These are phyloP conservation scores for Zizania latifolia DNA, from an alignment of 176 grass and related monocot genomes.

Conservation along the genomic window DNA sequence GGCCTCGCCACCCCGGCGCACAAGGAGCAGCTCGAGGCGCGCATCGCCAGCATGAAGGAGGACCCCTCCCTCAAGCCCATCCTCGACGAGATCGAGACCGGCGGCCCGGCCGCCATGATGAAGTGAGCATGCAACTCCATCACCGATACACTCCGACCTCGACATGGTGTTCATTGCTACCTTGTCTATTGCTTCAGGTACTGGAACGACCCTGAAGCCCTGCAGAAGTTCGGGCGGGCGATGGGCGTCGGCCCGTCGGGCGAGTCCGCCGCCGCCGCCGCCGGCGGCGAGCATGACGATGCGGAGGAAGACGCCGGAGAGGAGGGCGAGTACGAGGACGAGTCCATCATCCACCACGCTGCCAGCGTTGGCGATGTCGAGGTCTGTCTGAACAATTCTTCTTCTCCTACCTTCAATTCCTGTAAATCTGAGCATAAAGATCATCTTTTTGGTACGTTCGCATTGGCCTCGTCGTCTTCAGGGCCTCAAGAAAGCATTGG, in stretches of 20 bases:
- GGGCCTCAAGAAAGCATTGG: constrained; percentile 81
- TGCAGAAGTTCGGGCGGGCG: constrained; percentile 83
- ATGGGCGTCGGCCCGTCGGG: constrained; percentile 56
- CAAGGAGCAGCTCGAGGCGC: constrained; percentile 71
- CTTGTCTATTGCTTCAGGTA: constrained; percentile 34
- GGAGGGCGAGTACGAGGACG: constrained; percentile 70
- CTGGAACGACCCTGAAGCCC: constrained; percentile 93
- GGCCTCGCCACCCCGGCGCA: constrained; percentile 66
- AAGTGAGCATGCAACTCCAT: too few relatives aligned
- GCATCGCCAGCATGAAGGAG: constrained; percentile 74
- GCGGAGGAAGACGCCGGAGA: constrained; percentile 49
- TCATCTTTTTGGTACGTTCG: too few relatives aligned
- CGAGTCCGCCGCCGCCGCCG: constrained; percentile 18
- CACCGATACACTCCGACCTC: too few relatives aligned
- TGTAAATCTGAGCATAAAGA: neutral
- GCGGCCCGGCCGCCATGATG: constrained; percentile 89
- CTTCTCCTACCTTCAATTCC: neutral
- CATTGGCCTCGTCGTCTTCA: neutral
- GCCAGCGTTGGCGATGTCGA: constrained; percentile 84
- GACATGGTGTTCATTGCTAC: too few relatives aligned
- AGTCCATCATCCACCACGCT: constrained; percentile 77
- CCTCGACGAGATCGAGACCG: constrained; percentile 92
- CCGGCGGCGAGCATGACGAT: constrained; percentile 4
- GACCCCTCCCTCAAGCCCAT: constrained; percentile 80
- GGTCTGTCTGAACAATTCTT: constrained; percentile 21